Evolutionary conservation across 2,329 filamentous ascomycete genomes (phyloP).

Genomic region (Elsinoe arachidis): DNA sequence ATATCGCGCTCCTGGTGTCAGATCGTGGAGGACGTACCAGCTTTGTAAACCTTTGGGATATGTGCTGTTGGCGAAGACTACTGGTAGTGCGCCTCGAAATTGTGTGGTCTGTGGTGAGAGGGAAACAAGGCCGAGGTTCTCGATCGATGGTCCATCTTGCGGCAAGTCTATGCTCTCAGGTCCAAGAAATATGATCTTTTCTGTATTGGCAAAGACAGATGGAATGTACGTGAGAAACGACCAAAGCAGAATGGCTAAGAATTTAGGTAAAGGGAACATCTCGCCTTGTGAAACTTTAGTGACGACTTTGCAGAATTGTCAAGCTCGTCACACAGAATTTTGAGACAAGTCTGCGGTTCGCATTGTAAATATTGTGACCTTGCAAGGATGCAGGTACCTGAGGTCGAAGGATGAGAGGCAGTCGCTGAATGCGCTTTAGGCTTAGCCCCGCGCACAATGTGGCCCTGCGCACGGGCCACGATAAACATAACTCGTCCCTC

Average conservation of each 20-base stretch:
- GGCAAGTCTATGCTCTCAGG: slow-evolving; percentile 53
- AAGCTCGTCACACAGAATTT: no score
- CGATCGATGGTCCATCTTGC: slow-evolving; percentile 46
- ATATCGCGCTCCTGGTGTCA: slow-evolving; percentile 68
- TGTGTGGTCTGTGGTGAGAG: slow-evolving; percentile 51
- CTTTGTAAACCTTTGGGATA: slow-evolving; percentile 52
- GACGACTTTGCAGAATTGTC: no score
- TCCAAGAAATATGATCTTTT: slow-evolving; percentile 82
- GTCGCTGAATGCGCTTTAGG: no score
- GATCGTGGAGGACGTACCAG: slow-evolving; percentile 68
- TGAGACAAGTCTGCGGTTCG: no score
- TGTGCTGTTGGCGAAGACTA: slow-evolving; percentile 55
- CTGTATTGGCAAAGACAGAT: slow-evolving; percentile 60
- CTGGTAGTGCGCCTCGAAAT: slow-evolving; percentile 56
- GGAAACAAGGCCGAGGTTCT: slow-evolving; percentile 54
- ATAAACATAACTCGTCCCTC: background rate
- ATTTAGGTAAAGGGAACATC: background rate
- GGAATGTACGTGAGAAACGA: slow-evolving; percentile 5
- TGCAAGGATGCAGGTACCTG: no score
- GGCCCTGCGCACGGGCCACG: no score
- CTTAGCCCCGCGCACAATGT: no score
- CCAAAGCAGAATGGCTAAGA: slow-evolving; percentile 1
- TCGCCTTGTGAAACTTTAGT: no score
- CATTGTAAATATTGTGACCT: no score
- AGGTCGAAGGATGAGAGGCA: no score